Percentiles rank a stretch among this genome's conserved stretches.
phyloP scores from a whole-genome alignment of 1,284 basidiomycete genomes.

The Sutorius eximius region DNA sequence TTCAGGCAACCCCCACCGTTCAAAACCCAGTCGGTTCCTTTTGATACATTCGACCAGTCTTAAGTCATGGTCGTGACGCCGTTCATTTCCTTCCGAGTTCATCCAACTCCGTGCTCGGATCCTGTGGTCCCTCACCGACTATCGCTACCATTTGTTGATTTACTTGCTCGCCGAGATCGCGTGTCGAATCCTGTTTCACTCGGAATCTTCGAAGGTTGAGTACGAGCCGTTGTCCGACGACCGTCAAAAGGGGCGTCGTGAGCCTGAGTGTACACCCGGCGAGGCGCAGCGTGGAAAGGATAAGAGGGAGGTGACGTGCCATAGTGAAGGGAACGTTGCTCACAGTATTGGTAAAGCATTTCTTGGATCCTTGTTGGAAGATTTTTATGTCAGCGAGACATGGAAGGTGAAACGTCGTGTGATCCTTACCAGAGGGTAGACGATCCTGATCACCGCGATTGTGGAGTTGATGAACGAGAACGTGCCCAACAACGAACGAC shows the following conservation, averaged over 20 bases:
- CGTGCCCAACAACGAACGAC: neutral
- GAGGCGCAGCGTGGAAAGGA: neutral
- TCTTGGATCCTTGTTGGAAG: conserved; percentile 21
- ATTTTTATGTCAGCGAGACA: neutral
- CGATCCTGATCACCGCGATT: conserved; percentile 6
- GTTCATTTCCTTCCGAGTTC: neutral
- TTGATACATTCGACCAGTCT: neutral
- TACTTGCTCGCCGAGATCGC: conserved; percentile 12
- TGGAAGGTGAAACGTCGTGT: too few species aligned
- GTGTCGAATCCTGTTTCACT: neutral
- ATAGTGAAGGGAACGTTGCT: neutral
- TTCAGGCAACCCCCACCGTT: neutral
- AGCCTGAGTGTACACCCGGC: conserved; percentile 2
- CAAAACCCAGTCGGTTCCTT: neutral
- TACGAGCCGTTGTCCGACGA: conserved; percentile 26
- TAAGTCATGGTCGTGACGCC: neutral
- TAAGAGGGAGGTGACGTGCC: neutral
- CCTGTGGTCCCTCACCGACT: neutral
- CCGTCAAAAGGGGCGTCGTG: conserved; percentile 11
- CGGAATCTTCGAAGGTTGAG: conserved; percentile 23
- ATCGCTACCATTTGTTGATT: conserved; percentile 18
- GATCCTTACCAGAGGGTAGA: conserved; percentile 9
- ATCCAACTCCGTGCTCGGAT: conserved; percentile 1
- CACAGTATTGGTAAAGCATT: conserved; percentile 11
- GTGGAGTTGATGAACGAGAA: neutral